Evolutionary conservation across 352 stramenopile species (phyloP).

Genomic region (Phytophthora vignae): DNA sequence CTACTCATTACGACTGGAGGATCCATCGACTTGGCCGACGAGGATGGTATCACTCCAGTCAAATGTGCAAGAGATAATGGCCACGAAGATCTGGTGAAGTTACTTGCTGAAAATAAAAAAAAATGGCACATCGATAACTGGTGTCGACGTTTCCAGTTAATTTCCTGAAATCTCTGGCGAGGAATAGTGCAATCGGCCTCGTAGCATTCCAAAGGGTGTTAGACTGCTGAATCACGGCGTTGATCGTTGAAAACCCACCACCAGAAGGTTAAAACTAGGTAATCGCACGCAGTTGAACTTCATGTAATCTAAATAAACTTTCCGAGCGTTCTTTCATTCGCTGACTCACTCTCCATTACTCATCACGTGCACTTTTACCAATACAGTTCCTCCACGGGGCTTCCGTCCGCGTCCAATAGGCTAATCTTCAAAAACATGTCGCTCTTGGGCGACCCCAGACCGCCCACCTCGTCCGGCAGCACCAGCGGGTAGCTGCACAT

Average conservation of each 20-base stretch:
- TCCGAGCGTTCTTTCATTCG: background rate
- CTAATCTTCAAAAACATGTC: conserved; percentile 74
- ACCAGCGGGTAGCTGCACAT: conserved; percentile 80
- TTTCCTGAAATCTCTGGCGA: too few species aligned
- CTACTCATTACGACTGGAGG: background rate
- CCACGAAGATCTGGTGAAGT: background rate
- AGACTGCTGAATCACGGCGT: too few species aligned
- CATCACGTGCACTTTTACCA: conserved; percentile 30
- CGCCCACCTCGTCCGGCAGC: conserved; percentile 68
- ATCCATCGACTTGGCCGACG: background rate
- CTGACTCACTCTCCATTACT: background rate
- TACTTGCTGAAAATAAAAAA: too few species aligned
- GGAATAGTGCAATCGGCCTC: too few species aligned
- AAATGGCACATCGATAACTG: background rate
- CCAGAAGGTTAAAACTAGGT: too few species aligned
- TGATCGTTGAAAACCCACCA: too few species aligned
- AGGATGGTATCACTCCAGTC: background rate
- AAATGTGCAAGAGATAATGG: background rate
- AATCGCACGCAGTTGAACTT: background rate
- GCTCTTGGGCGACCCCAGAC: conserved; percentile 58
- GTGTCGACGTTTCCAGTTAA: background rate
- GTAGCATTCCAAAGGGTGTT: too few species aligned
- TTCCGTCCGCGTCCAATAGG: conserved; percentile 59
- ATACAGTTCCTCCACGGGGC: conserved; percentile 59
- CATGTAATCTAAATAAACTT: too few species aligned